Percentiles rank a stretch among this genome's conserved stretches.
phyloP scores from a whole-genome alignment of 2,329 filamentous ascomycete species.

The Scedosporium apiospermum region DNA sequence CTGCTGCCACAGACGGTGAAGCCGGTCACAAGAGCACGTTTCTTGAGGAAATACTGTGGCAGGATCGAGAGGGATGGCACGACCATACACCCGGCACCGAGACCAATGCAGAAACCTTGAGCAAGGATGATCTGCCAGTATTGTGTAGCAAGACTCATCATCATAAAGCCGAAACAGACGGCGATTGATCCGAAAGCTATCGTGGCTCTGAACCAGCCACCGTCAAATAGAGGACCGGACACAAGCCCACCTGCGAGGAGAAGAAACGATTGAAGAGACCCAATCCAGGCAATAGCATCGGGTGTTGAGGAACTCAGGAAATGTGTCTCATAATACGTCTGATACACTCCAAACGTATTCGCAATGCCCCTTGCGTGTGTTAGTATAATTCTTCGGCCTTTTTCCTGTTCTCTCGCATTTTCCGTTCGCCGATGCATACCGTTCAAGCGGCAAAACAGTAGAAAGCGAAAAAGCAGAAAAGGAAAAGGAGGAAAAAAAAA shows the following conservation, averaged over 20 bases:
- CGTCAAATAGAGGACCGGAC: slow-evolving; percentile 28
- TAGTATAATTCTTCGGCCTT: no score
- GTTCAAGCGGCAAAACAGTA: background rate
- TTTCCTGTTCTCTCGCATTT: no score
- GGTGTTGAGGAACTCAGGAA: slow-evolving; percentile 16
- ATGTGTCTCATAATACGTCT: slow-evolving; percentile 21
- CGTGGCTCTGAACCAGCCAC: slow-evolving; percentile 23
- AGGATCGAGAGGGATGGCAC: slow-evolving; percentile 29
- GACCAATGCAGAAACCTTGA: slow-evolving; percentile 31
- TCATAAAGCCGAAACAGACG: slow-evolving; percentile 27
- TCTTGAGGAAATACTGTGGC: slow-evolving; percentile 27
- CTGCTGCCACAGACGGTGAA: slow-evolving; percentile 31
- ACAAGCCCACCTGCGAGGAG: slow-evolving; percentile 25
- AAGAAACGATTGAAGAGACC: slow-evolving; percentile 26
- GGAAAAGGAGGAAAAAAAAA: no score
- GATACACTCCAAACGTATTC: slow-evolving; percentile 27
- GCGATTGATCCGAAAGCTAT: slow-evolving; percentile 22
- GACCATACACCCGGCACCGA: slow-evolving; percentile 30
- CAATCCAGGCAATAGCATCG: slow-evolving; percentile 25
- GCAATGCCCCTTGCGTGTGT: slow-evolving; percentile 18
- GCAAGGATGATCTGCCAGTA: slow-evolving; percentile 33
- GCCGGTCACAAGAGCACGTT: slow-evolving; percentile 30
- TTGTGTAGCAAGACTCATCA: slow-evolving; percentile 22
- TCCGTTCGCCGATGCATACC: no score
- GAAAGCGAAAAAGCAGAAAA: no score